Base-by-base conservation (phyloP, 1,284 basidiomycete species). In the Pyrrhoderma lamaoense region DNA sequence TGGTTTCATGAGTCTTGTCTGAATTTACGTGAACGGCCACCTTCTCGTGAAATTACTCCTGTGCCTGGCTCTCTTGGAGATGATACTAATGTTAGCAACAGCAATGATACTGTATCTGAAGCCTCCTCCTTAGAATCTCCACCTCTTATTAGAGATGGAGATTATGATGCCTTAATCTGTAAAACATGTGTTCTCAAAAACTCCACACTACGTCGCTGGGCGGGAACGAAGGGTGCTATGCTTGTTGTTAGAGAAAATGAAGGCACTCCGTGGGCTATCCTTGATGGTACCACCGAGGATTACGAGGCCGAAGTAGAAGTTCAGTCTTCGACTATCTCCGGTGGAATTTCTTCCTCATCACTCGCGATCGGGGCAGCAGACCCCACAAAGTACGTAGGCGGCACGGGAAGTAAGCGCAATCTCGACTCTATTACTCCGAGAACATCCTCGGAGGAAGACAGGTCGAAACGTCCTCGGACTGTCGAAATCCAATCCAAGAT, bases 1-100 rank as follows among this genome's bases (percentile, higher is more conserved):
- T 90, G 88, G 87, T 89, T 82, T 63, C 87, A 90, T 59, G 87
- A 90, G 67, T 89, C 85, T 8, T 90, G 88, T 61, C 77, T 88
- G 56, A 83, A 87, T 64, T 72, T 90, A 40, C 75, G 85, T 53
- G 76, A 83, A 62, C 73, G 76, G 11, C 83, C 80, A 8, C 52
- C 65, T 4, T 73, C 74, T 13, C 69, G 75, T 54, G 70, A 68
- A 56, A 58, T 71, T 9, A 70, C 73, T 5, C 74, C 78, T 2
- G 62, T 68, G 35, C 56, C 59, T 42, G 35, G 8, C 14, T 34
- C 36, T 40, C 37, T 27, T 35, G 22, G 36, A 45, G 53, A 60
- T 25, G 36, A 44, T 5, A 39, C 27, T 31, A 31, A 31, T 31
- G 21, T 38, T 45, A 23, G 34, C 38, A 39, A 31, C 27, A 21